Evolutionary conservation across 495 filamentous ascomycete species (phyloP).

Genomic region (Neurospora cerealis): DNA sequence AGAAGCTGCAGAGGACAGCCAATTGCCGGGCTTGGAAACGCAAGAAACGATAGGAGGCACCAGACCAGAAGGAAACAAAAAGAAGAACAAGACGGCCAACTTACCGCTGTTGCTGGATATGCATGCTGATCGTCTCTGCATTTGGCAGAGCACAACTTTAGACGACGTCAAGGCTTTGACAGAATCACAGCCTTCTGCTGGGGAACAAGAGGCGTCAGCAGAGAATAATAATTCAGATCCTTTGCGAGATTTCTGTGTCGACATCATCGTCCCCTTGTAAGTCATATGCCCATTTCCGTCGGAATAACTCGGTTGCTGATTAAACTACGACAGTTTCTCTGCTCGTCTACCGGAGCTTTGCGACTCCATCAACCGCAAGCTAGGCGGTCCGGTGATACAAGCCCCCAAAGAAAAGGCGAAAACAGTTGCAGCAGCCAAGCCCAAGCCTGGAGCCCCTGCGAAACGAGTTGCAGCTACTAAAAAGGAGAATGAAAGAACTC

Average conservation of each 20-base stretch:
- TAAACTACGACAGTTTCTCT: slow-evolving; percentile 47
- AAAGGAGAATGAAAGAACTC: slow-evolving; percentile 46
- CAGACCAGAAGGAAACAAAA: slow-evolving; percentile 15
- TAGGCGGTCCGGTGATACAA: slow-evolving; percentile 62
- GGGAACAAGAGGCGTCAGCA: slow-evolving; percentile 19
- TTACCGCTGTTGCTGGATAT: slow-evolving; percentile 60
- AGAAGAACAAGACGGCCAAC: slow-evolving; percentile 34
- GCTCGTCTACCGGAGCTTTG: slow-evolving; percentile 75
- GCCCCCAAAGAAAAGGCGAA: slow-evolving; percentile 45
- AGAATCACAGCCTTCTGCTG: slow-evolving; percentile 29
- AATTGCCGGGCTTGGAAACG: slow-evolving; percentile 28
- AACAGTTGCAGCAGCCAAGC: slow-evolving; percentile 20
- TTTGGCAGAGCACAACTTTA: slow-evolving; percentile 80
- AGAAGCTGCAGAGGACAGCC: slow-evolving; percentile 26
- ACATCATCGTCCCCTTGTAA: slow-evolving; percentile 89
- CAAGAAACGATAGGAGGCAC: slow-evolving; percentile 11
- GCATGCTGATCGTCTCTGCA: slow-evolving; percentile 82
- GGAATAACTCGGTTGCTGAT: not conserved
- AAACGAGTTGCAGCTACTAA: slow-evolving; percentile 41
- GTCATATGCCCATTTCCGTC: slow-evolving; percentile 12
- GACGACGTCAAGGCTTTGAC: slow-evolving; percentile 44
- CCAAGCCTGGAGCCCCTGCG: slow-evolving; percentile 45
- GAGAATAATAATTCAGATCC: slow-evolving; percentile 27
- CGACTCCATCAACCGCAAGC: slow-evolving; percentile 69
- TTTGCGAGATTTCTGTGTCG: slow-evolving; percentile 67